Evolutionary conservation across 2,329 filamentous ascomycete genomes (phyloP).

Genomic region (Xylaria polymorpha): DNA sequence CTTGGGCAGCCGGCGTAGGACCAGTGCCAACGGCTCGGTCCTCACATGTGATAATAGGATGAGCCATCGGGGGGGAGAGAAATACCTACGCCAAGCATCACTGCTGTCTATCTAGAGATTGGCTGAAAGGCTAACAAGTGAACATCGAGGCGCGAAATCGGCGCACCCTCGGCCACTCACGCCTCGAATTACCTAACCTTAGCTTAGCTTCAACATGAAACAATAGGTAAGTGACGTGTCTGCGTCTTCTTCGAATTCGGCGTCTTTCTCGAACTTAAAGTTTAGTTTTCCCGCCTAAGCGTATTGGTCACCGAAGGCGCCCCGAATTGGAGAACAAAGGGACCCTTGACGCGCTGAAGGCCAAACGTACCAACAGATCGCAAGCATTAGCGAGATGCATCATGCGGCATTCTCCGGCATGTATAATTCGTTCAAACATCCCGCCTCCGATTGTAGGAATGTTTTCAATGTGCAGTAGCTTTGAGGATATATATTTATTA

Average conservation of each 20-base stretch:
- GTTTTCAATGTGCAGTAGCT: not conserved
- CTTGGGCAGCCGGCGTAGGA: not conserved
- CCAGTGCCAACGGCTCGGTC: not conserved
- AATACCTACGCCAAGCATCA: not conserved
- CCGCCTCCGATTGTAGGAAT: not conserved
- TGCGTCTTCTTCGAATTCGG: not conserved
- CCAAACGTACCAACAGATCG: not conserved
- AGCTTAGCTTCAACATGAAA: not conserved
- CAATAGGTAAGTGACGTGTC: slow-evolving; percentile 1
- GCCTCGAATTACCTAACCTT: not conserved
- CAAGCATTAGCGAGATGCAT: slow-evolving; percentile 4
- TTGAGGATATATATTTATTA: too few relatives aligned
- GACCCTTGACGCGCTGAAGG: not conserved
- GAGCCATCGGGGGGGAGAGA: not conserved
- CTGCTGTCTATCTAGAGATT: not conserved
- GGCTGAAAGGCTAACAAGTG: not conserved
- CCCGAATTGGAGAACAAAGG: not conserved
- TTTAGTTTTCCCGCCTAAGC: slow-evolving; percentile 2
- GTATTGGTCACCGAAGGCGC: slow-evolving; percentile 20
- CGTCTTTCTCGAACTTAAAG: not conserved
- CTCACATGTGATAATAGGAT: slow-evolving; percentile 2
- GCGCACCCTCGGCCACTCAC: not conserved
- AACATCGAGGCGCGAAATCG: not conserved
- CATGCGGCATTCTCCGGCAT: not conserved
- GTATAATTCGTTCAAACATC: not conserved